phyloP scores from a whole-genome alignment of 345 rosid genomes.

The Rubroshorea leprosula region DNA sequence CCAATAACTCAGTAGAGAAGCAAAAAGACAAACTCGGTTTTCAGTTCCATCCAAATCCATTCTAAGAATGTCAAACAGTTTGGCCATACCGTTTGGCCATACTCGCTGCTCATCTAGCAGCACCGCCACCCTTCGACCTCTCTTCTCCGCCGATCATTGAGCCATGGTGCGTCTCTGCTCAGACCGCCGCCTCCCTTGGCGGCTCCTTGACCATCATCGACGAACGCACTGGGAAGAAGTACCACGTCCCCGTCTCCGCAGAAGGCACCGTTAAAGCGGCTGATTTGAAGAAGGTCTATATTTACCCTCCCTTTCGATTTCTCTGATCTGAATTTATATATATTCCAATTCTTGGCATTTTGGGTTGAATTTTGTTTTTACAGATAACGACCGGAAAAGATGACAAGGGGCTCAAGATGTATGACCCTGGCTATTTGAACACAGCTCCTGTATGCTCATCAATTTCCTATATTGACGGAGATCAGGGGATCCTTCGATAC shows the following conservation, averaged over 20 bases:
- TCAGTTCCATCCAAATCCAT: too few relatives aligned
- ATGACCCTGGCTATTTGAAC: slow-evolving; percentile 92
- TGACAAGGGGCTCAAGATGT: too few relatives aligned
- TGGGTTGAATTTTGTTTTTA: neutral
- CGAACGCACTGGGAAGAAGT: slow-evolving; percentile 67
- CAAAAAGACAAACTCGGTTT: too few relatives aligned
- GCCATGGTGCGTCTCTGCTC: slow-evolving; percentile 48
- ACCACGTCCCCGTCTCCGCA: slow-evolving; percentile 44
- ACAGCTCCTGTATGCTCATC: slow-evolving; percentile 89
- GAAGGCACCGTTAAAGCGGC: slow-evolving; percentile 74
- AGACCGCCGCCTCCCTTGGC: slow-evolving; percentile 28
- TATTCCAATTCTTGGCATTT: too few relatives aligned
- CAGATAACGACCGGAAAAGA: slow-evolving; percentile 67
- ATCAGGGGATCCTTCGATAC: slow-evolving; percentile 80
- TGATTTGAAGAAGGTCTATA: slow-evolving; percentile 73
- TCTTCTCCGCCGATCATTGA: slow-evolving; percentile 28
- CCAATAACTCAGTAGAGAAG: too few relatives aligned
- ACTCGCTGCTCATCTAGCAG: slow-evolving; percentile 53
- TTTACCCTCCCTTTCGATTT: neutral
- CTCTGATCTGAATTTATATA: neutral
- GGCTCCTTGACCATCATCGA: slow-evolving; percentile 61
- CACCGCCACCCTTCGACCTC: slow-evolving; percentile 2
- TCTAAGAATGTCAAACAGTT: too few relatives aligned
- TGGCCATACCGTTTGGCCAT: slow-evolving; percentile 77
- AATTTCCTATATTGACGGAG: slow-evolving; percentile 93